A percentile compares a stretch with the other conserved stretches of the same genome.
Evolutionary conservation across 768 basidiomycete species (phyloP).

Genomic region (Russula lepida): DNA sequence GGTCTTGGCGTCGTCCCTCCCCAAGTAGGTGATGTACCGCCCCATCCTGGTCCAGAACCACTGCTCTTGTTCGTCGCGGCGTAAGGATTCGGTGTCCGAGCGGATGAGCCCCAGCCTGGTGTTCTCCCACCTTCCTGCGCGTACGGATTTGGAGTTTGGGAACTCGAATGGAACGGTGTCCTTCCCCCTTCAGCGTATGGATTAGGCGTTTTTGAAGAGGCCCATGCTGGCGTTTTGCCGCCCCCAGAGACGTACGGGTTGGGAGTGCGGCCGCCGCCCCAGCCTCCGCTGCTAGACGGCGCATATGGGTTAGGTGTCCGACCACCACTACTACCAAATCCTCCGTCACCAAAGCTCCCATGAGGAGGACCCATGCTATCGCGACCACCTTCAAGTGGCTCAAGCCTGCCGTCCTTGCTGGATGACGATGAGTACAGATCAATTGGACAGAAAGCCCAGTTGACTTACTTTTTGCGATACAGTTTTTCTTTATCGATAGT

Average conservation of each 20-base stretch:
- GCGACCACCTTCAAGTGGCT: conserved; percentile 37
- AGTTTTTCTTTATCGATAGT: conserved; percentile 78
- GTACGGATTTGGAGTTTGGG: conserved; percentile 69
- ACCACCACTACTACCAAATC: conserved; percentile 11
- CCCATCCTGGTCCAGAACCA: conserved; percentile 42
- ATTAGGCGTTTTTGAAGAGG: conserved; percentile 48
- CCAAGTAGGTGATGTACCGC: conserved; percentile 27
- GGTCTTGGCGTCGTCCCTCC: conserved; percentile 21
- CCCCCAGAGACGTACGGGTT: conserved; percentile 32
- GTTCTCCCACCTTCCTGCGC: conserved; percentile 39
- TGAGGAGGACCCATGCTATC: conserved; percentile 32
- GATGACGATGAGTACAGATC: conserved; percentile 7
- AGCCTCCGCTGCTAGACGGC: conserved; percentile 21
- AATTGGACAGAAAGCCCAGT: not conserved
- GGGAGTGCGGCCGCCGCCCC: conserved; percentile 25
- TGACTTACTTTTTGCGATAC: conserved; percentile 57
- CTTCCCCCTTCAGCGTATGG: conserved; percentile 56
- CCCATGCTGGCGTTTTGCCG: conserved; percentile 26
- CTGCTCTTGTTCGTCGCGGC: conserved; percentile 26
- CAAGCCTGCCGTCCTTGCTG: conserved; percentile 50
- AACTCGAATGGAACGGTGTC: conserved; percentile 62
- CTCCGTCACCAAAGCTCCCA: conserved; percentile 19
- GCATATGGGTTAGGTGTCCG: conserved; percentile 18
- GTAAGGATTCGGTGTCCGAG: conserved; percentile 52
- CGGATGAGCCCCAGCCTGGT: conserved; percentile 43